Conservation (phyloP, 257 asterid genomes). For the Plantago ovata region DNA sequence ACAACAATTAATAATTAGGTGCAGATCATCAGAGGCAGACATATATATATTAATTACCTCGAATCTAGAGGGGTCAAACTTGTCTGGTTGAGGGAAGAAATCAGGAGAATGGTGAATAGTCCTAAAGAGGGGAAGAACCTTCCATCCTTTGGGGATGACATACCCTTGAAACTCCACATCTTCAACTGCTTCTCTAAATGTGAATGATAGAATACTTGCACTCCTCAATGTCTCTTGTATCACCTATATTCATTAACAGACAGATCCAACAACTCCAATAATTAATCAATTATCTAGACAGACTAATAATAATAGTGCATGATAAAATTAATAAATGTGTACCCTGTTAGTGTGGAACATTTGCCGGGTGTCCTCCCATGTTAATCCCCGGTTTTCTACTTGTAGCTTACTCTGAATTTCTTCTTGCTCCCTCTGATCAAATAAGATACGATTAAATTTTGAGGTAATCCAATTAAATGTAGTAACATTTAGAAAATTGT, state of each 20-base stretch:
- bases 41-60: too few relatives aligned
- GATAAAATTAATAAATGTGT: background rate
- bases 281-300: too few relatives aligned
- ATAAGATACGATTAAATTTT: background rate
- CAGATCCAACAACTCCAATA: background rate
- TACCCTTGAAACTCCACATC: conserved; percentile 66
- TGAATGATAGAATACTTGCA: conserved; percentile 65
- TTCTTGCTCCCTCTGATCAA: conserved; percentile 61
- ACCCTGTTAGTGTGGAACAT: conserved; percentile 58
- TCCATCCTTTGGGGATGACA: conserved; percentile 78
- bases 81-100: conserved; percentile 62
- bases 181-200: conserved; percentile 70
- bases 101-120: conserved; percentile 55
- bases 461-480: too few relatives aligned
- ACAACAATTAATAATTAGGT: too few relatives aligned
- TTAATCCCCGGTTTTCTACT: conserved; percentile 38
- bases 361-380: conserved; percentile 64
- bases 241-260: conserved; percentile 28
- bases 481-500: too few relatives aligned
- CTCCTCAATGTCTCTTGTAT: conserved; percentile 68
- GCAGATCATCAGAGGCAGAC: too few relatives aligned
- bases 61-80: conserved; percentile 71
- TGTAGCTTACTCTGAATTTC: conserved; percentile 28
- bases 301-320: too few relatives aligned
- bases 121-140: conserved; percentile 74